Conservation (phyloP, 441 rosid genomes). For the Populus hybrid region DNA sequence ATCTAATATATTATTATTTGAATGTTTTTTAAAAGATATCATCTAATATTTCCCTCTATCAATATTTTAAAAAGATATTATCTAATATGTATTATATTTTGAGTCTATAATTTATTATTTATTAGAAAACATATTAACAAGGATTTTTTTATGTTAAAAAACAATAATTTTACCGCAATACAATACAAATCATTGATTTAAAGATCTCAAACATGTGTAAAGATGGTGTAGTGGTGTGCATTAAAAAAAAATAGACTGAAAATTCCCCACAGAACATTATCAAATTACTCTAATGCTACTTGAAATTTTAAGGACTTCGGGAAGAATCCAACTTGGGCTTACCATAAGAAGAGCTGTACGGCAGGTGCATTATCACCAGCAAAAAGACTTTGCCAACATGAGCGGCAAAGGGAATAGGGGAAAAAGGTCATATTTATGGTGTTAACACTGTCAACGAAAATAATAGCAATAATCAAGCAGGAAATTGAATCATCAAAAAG, state of each 20-base stretch:
- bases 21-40: too few relatives aligned
- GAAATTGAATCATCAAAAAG: not conserved
- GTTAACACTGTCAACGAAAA: not conserved
- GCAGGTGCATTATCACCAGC: not conserved
- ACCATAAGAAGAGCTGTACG: not conserved
- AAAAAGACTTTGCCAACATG: not conserved
- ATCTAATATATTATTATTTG: too few relatives aligned
- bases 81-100: too few relatives aligned
- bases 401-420: not conserved
- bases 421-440: not conserved
- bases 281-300: not conserved
- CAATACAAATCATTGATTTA: too few relatives aligned
- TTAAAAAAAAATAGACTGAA: too few relatives aligned
- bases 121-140: too few relatives aligned
- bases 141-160: too few relatives aligned
- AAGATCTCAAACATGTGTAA: not conserved
- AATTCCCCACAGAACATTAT: not conserved
- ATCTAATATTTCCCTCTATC: fast-evolving
- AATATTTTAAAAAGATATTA: too few relatives aligned
- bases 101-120: too few relatives aligned
- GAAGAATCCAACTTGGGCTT: not conserved
- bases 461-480: not conserved
- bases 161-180: too few relatives aligned
- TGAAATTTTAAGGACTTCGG: not conserved
- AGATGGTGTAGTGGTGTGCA: too few relatives aligned